These are phyloP conservation scores for Xerocomus minutiporus DNA, from an alignment of 1,284 basidiomycete species.

Conservation along the genomic window DNA sequence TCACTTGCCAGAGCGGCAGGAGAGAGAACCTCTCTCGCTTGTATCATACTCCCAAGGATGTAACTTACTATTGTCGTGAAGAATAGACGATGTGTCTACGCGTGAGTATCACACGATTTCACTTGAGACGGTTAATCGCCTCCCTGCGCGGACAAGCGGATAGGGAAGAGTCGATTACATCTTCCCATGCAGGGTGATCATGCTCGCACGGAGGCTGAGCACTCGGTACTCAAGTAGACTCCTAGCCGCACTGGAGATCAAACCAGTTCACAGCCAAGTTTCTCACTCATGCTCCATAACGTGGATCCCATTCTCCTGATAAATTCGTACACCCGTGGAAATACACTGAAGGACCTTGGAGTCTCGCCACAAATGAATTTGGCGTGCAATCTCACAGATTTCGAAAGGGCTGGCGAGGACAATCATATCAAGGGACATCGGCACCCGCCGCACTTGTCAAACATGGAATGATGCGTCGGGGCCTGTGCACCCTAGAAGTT, in stretches of 20 bases:
- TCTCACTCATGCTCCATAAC: neutral
- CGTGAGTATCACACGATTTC: neutral
- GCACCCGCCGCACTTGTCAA: neutral
- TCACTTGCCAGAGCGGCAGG: neutral
- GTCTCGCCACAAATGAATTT: neutral
- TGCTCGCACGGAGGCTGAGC: neutral
- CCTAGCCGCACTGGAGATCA: neutral
- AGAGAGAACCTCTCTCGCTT: conserved; percentile 1
- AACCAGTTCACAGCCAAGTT: neutral
- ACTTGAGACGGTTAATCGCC: neutral
- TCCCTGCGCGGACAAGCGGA: too few relatives aligned
- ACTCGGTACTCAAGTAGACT: neutral
- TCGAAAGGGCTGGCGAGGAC: neutral
- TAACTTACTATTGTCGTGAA: conserved; percentile 1
- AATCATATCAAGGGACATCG: neutral
- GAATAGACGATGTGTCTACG: neutral
- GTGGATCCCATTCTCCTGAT: neutral
- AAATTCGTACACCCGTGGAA: neutral
- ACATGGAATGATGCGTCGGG: too few relatives aligned
- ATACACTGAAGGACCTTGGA: neutral
- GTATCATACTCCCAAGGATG: conserved; percentile 7
- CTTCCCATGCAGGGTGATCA: neutral
- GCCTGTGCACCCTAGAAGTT: neutral
- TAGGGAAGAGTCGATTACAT: neutral
- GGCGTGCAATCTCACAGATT: neutral